These are phyloP conservation scores for Emergomyces africanus DNA, from an alignment of 2,329 filamentous ascomycete species.

Conservation along the genomic window DNA sequence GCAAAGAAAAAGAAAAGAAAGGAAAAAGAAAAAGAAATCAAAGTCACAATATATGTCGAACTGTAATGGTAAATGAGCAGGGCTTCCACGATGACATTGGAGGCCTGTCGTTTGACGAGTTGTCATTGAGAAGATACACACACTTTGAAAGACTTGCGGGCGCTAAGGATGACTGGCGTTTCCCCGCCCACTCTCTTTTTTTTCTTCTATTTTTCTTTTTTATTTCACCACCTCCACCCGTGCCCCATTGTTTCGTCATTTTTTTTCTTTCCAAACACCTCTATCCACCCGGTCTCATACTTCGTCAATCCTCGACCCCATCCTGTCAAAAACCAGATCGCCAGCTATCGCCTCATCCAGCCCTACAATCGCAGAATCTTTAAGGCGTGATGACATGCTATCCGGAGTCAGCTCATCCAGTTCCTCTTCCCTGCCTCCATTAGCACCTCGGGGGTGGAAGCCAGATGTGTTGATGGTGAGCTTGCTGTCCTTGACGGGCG, in stretches of 20 bases:
- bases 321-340: constrained; percentile 31
- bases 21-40: neutral
- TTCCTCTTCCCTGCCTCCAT: constrained; percentile 18
- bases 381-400: constrained; percentile 36
- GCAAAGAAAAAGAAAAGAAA: neutral
- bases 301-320: constrained; percentile 26
- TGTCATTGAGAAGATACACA: neutral
- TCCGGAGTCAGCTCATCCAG: constrained; percentile 35
- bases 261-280: neutral
- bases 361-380: constrained; percentile 33
- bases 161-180: neutral
- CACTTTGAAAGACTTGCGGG: neutral
- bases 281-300: neutral
- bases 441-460: constrained; percentile 16
- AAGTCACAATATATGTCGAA: no score
- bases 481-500: constrained; percentile 18
- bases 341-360: constrained; percentile 23
- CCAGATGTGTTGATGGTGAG: constrained; percentile 31
- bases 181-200: neutral
- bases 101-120: neutral
- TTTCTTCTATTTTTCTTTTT: neutral
- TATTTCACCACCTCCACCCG: neutral
- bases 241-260: neutral
- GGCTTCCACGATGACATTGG: neutral
- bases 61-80: neutral